Conservation (phyloP, 2,329 filamentous ascomycete species). For the Diaporthe sp. region DNA sequence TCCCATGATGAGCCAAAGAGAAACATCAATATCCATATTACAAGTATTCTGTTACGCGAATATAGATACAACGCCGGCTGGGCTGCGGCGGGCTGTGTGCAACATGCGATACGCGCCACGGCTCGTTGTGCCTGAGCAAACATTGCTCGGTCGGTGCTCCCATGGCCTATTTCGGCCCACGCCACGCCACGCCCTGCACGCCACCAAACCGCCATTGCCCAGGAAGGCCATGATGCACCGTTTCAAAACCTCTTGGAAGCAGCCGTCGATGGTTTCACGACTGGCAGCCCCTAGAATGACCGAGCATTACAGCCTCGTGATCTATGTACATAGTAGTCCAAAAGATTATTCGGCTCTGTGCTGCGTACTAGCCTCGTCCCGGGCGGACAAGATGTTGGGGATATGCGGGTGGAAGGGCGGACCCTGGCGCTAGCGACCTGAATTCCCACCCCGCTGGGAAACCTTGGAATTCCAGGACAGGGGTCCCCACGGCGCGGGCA, state of each 20-base stretch:
- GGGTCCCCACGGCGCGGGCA: conserved; percentile 12
- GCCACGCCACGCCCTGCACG: not conserved
- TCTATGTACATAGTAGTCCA: not conserved
- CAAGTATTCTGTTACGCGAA: not conserved
- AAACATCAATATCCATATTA: not conserved
- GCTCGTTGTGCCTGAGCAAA: not conserved
- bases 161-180: not conserved
- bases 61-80: not conserved
- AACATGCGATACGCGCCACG: not conserved
- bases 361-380: not conserved
- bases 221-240: not conserved
- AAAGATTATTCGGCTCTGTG: not conserved
- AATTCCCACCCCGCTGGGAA: not conserved
- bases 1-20: not conserved
- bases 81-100: not conserved
- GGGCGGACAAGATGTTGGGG: conserved; percentile 60
- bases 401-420: conserved; percentile 53
- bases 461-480: conserved; percentile 16
- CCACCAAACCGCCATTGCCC: not conserved
- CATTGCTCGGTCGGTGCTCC: conserved; percentile 10
- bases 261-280: not conserved
- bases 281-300: not conserved
- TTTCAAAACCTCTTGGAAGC: not conserved
- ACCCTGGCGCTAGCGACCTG: conserved; percentile 29
- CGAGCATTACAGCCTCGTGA: conserved; percentile 24